phyloP scores from a whole-genome alignment of 2,329 filamentous ascomycete genomes.

The Neonectria hederae region DNA sequence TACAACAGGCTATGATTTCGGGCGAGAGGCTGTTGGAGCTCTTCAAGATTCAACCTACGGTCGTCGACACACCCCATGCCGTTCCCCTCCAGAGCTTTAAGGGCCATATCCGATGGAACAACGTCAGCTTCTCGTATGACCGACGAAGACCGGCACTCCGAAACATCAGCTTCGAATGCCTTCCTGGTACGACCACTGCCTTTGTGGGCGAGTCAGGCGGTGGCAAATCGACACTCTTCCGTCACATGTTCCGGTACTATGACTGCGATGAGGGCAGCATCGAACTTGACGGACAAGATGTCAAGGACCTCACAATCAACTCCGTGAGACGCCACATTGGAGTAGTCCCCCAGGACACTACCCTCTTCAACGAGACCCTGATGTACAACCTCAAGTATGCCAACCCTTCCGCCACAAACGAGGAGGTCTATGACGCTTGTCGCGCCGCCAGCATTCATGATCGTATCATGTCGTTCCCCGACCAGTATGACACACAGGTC shows the following conservation, averaged over 20 bases:
- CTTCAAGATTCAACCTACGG: slow-evolving; percentile 95
- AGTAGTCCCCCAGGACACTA: slow-evolving; percentile 95
- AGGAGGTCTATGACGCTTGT: slow-evolving; percentile 84
- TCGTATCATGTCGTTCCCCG: slow-evolving; percentile 87
- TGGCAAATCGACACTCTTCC: slow-evolving; percentile 96
- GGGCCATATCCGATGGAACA: slow-evolving; percentile 86
- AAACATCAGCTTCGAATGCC: slow-evolving; percentile 84
- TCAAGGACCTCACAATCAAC: slow-evolving; percentile 89
- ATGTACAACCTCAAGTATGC: slow-evolving; percentile 97
- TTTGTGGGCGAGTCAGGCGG: slow-evolving; percentile 97
- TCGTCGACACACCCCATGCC: slow-evolving; percentile 79
- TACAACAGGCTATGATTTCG: slow-evolving; percentile 97
- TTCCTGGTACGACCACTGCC: slow-evolving; percentile 91
- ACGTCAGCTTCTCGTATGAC: slow-evolving; percentile 93
- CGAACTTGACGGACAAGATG: slow-evolving; percentile 83
- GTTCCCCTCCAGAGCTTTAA: slow-evolving; percentile 71
- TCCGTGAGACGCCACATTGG: slow-evolving; percentile 92
- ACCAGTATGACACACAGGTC: slow-evolving; percentile 88
- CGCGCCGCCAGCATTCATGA: slow-evolving; percentile 91
- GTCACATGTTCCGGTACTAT: slow-evolving; percentile 96
- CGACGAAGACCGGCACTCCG: slow-evolving; percentile 84
- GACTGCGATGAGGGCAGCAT: slow-evolving; percentile 84
- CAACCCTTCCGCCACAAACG: slow-evolving; percentile 80
- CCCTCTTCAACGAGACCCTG: slow-evolving; percentile 91
- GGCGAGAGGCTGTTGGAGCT: slow-evolving; percentile 94